Base-by-base conservation (phyloP, 176 grass and related monocot genomes). In the Panicum miliaceum region DNA sequence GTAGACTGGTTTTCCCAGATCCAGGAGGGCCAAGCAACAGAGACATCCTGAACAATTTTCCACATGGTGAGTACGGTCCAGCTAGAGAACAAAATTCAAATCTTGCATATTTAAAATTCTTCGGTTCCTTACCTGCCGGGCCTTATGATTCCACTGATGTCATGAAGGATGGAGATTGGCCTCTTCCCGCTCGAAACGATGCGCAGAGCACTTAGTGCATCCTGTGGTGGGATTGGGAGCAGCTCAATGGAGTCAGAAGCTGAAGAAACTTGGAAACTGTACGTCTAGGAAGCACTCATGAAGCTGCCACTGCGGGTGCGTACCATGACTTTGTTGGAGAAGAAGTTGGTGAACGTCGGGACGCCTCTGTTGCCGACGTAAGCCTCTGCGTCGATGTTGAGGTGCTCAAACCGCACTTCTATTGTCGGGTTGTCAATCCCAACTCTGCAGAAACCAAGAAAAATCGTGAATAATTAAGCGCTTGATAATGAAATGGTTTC, bases 371-470 rank as follows among this genome's bases (percentile, higher is more conserved):
- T 86, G n/a, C 92, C 96, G 1, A 98, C 87, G n/a, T 98, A 98
- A 1, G 96, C 93, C 63, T 98, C 89, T 0, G 96, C 96, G 34
- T 95, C 91, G 26, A 98, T 86, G 60, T 79, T 89, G 27, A 98
- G 73, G 51, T 98, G 36, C 81, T 98, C 89, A 70, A 98, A 98
- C 48, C 93, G 82, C 43, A 95, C 96, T 78, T 98, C 93, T 14
- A 98, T 95, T 0, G 96, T 98, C 10, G 96, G 96, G 12, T 98
- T 92, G 14, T 94, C 92, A 65, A 98, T 95, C 12, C 93, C 96
- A 52, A 98, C 96, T 64, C 96, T 98, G 89, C 12, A 32, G 38
- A 70, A 67, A 84, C 1, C 8, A n/a, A 57, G 20, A 20, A 58
- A 3, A 58, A 23, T 58, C 56, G 11, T 23, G 56, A 58, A 23